Base-by-base conservation (phyloP, 371 early-diverging fungal species). In the Mortierella polycephala region DNA sequence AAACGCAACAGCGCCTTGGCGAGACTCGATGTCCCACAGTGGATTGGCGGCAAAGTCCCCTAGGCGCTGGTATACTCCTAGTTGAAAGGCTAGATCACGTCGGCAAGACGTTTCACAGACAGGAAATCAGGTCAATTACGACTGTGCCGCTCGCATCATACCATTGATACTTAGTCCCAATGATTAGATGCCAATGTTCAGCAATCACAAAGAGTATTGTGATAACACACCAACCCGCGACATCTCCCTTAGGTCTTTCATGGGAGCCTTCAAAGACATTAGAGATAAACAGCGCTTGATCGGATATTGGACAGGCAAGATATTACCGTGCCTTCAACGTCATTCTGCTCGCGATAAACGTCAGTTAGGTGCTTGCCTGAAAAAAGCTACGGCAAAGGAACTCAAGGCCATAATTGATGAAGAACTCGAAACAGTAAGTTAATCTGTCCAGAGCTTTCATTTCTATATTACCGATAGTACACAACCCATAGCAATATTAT, bases 1-100 rank as follows among this genome's bases (percentile, higher is more conserved):
- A 40, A 67, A 61, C n/a, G 52, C 47, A 1, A 67, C 13, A 12
- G 68, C 68, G 20, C 20, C 12, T 18, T 37, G 40, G 30, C 68
- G 68, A 18, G 39, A 14, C 2, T 40, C 44, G 1, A 7, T 39
- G 18, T 52, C 47, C 68, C 68, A 60, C 5, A 14, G 11, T 1
- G 49, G 11, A 56, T 67, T 46, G 40, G 45, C 23, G 6, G 68
- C 61, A 13, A 67, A 10, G 11, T 60, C 21, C 30, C 68, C 68
- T 16, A 67, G 41, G 12, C 54, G 61, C 39, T 60, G 68, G 18
- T 55, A 57, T 14, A 67, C 49, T 46, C 68, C 68, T 61, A 60
- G 61, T 18, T 67, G 68, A 18, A 67, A 67, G 13, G 54, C 68
- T 4, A 42, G 20, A 11, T 39, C 46, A 7, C 39, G 46, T 11